These are phyloP conservation scores for Podila epicladia DNA, from an alignment of 192 early-diverging fungal genomes.

Conservation along the genomic window DNA sequence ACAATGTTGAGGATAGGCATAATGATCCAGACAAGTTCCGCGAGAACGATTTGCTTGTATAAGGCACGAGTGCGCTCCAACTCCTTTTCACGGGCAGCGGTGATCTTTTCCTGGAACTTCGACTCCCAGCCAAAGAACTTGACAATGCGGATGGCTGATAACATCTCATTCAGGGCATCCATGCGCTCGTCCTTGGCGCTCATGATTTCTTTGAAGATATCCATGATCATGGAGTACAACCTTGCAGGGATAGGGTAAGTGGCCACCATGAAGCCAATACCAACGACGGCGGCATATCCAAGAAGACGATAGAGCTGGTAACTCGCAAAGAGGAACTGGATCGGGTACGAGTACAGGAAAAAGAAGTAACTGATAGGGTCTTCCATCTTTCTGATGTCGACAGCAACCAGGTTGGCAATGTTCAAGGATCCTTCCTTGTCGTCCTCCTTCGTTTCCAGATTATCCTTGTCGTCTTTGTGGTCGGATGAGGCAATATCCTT, in stretches of 20 bases:
- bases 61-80: constrained; percentile 57
- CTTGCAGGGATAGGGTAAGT: constrained; percentile 67
- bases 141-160: constrained; percentile 85
- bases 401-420: constrained; percentile 43
- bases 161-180: constrained; percentile 82
- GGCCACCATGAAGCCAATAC: constrained; percentile 72
- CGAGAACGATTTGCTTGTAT: constrained; percentile 60
- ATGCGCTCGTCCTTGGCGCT: constrained; percentile 78
- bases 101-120: constrained; percentile 77
- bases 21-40: constrained; percentile 61
- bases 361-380: constrained; percentile 39
- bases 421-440: constrained; percentile 32
- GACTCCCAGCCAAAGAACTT: constrained; percentile 92
- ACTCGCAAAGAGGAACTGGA: constrained; percentile 70
- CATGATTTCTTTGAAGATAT: constrained; percentile 63
- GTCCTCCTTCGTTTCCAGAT: constrained; percentile 2
- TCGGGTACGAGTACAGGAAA: constrained; percentile 69
- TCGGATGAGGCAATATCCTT: constrained; percentile 47
- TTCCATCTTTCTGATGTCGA: constrained; percentile 35
- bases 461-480: constrained; percentile 46
- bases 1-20: constrained; percentile 70
- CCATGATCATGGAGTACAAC: constrained; percentile 53
- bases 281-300: constrained; percentile 81
- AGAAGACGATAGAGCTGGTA: constrained; percentile 76
- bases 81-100: constrained; percentile 67